Base-by-base conservation (phyloP, 805 yeast species). In the Hanseniaspora lindneri region DNA sequence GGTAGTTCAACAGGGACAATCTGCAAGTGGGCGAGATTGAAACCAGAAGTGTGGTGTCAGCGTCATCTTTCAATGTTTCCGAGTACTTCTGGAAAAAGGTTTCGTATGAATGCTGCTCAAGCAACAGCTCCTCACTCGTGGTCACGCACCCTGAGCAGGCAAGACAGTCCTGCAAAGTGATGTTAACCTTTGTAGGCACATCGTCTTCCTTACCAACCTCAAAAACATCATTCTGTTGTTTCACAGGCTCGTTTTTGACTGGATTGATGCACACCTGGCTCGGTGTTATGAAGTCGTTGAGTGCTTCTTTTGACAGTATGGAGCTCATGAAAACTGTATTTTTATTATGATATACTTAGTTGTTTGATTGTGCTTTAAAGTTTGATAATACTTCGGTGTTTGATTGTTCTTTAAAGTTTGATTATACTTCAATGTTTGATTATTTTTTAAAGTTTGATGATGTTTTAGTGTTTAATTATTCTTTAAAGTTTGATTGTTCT, bases 81-180 rank as follows among this genome's bases (percentile, higher is more conserved):
- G 53, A 62, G 65, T 54, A 84, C 59, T 79, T 81, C 41, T 74
- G 73, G 21, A 87, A 55, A 41, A 92, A 71, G 56, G 88, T 88
- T 20, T 75, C 76, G 56, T 88, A 94, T 33, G 94, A 83, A 61
- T 92, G 98, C 54, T 85, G 80, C 2, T 95, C 85, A 35, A 92
- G 82, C 40, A 92, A 67, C 6, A 92, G 86, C 53, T 89, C 95
- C 60, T 92, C 98, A n/a, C 96, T 94, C 4, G 95, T 83, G 0
- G 98, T 92, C 48, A 92, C 86, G 63, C 98, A 92, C 0, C 98
- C 98, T 8, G 94, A 79, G 60, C 98, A 92, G 0, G 98, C 98
- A 47, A 92, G 68, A 64, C 98, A 92, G 67, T 92, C 98, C 17
- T 87, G 80, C 44, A 92, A 66, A 1, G 92, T 82, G 41, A 92